These are phyloP conservation scores for Hura crepitans DNA, from an alignment of 441 rosid species.

Conservation along the genomic window DNA sequence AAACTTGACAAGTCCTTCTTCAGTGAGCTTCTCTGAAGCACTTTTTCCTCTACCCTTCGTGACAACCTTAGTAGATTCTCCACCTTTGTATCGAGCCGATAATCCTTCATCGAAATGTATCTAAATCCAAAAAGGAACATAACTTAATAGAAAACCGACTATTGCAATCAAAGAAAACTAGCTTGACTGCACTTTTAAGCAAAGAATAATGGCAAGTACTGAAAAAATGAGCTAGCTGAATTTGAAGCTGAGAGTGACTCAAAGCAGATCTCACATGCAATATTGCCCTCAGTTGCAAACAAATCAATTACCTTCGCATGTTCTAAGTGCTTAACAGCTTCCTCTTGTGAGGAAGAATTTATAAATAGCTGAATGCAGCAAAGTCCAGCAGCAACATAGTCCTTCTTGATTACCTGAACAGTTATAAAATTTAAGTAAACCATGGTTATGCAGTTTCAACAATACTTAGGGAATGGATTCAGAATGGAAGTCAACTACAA, in stretches of 20 bases:
- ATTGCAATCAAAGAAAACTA: conserved; percentile 1
- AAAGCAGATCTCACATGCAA: background rate
- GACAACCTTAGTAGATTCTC: conserved; percentile 71
- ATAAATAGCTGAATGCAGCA: conserved; percentile 93
- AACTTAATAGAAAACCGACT: conserved; percentile 17
- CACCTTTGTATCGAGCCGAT: conserved; percentile 77
- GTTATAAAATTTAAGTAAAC: conserved; percentile 17
- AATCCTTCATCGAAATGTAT: conserved; percentile 94
- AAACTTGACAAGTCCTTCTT: conserved; percentile 83
- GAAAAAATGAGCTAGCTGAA: background rate
- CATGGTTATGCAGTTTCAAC: conserved; percentile 14
- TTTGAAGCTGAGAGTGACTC: background rate
- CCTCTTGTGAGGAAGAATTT: conserved; percentile 88
- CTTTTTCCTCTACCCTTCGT: conserved; percentile 83
- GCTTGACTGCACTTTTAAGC: background rate
- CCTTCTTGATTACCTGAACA: conserved; percentile 88
- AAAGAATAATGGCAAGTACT: background rate
- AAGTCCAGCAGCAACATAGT: conserved; percentile 91
- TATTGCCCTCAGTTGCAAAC: background rate
- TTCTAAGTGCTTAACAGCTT: conserved; percentile 86
- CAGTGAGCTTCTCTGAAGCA: conserved; percentile 76
- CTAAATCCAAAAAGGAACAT: conserved; percentile 41
- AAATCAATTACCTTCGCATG: conserved; percentile 65
- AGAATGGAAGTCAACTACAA: background rate
- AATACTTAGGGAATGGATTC: background rate